A percentile compares a stretch with the other conserved stretches of the same genome.
Evolutionary conservation across 495 filamentous ascomycete species (phyloP).

Genomic region (Evernia prunastri): DNA sequence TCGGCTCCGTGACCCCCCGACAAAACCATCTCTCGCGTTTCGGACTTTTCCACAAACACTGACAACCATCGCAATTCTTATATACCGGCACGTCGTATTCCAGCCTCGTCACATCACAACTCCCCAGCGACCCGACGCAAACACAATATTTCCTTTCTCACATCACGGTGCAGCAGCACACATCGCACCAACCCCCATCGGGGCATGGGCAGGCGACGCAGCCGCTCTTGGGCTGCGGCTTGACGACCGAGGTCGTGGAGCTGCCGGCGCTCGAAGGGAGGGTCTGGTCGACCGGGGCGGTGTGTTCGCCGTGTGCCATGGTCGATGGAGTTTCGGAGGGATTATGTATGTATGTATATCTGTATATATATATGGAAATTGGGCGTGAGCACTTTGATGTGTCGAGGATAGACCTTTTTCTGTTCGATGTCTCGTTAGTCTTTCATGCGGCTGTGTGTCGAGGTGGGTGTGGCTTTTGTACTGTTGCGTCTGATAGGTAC

Average conservation of each 20-base stretch:
- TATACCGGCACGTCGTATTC: no score
- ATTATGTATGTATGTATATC: no score
- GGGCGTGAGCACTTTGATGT: no score
- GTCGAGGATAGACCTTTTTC: background rate
- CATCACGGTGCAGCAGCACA: background rate
- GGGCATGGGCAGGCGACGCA: background rate
- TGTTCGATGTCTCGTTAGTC: background rate
- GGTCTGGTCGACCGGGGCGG: background rate
- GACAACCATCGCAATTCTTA: no score
- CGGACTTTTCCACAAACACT: no score
- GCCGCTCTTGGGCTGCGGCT: conserved; percentile 2
- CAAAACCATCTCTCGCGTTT: no score
- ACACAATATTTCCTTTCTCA: no score
- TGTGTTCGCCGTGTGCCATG: background rate
- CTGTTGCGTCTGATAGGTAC: no score
- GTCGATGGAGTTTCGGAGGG: background rate
- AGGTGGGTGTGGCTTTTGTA: background rate
- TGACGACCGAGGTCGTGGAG: background rate
- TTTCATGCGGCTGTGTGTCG: background rate
- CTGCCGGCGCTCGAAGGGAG: background rate
- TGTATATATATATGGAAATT: background rate
- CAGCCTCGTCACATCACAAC: no score
- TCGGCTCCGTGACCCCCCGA: background rate
- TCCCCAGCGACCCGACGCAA: no score
- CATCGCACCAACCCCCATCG: conserved; percentile 1